Evolutionary conservation across 352 stramenopile species (phyloP).

Genomic region (Plasmopara muralis): DNA sequence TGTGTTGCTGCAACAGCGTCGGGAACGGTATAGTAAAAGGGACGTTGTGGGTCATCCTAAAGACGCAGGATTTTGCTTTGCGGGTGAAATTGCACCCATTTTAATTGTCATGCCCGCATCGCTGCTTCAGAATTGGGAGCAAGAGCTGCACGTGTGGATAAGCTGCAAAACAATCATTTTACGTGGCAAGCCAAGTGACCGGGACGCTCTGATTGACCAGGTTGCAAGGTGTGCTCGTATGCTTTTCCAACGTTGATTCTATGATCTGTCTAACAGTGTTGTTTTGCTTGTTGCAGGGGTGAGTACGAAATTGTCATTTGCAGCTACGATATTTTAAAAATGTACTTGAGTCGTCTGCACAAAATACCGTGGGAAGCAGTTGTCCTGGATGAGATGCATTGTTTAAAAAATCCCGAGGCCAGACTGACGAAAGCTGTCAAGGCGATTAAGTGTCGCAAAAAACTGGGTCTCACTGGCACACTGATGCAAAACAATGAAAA

Average conservation of each 20-base stretch:
- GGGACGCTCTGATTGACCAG: constrained; percentile 48
- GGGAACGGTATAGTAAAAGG: constrained; percentile 47
- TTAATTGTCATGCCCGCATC: constrained; percentile 97
- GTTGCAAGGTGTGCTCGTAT: constrained; percentile 41
- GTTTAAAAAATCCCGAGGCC: constrained; percentile 95
- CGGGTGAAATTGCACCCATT: constrained; percentile 72
- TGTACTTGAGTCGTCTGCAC: constrained; percentile 76
- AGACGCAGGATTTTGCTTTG: constrained; percentile 40
- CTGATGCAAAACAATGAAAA: constrained; percentile 86
- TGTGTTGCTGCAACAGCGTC: constrained; percentile 90
- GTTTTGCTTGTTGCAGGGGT: constrained; percentile 29
- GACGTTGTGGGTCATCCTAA: constrained; percentile 21
- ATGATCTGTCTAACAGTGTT: neutral
- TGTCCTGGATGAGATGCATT: constrained; percentile 98
- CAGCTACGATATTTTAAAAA: constrained; percentile 89
- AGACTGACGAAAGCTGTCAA: constrained; percentile 86
- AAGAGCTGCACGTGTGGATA: constrained; percentile 96
- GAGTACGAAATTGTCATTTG: constrained; percentile 78
- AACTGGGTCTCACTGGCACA: constrained; percentile 85
- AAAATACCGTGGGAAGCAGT: constrained; percentile 87
- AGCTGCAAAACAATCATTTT: constrained; percentile 58
- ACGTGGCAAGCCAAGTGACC: constrained; percentile 50
- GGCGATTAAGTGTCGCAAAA: constrained; percentile 46
- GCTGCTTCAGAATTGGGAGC: constrained; percentile 98
- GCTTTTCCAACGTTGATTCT: neutral